These are phyloP conservation scores for Syzygium jambos DNA, from an alignment of 345 rosid genomes.

Conservation along the genomic window DNA sequence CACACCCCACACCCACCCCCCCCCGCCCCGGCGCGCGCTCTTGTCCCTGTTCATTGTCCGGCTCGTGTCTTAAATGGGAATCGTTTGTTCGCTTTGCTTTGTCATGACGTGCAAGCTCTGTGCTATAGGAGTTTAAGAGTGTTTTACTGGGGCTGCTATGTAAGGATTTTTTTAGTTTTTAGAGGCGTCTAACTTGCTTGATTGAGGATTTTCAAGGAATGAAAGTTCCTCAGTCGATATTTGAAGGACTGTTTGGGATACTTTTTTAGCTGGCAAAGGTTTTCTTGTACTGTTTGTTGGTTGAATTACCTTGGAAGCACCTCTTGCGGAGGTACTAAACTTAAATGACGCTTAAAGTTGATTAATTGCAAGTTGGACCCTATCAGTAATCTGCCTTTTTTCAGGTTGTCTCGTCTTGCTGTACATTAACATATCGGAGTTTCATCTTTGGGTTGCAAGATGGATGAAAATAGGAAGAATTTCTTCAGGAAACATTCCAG, in stretches of 20 bases:
- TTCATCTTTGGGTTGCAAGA: conserved; percentile 5
- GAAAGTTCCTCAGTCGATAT: not conserved
- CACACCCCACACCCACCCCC: too few relatives aligned
- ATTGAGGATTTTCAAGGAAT: not conserved
- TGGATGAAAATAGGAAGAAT: conserved; percentile 38
- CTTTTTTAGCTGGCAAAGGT: not conserved
- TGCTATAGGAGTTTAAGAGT: not conserved
- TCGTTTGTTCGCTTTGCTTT: not conserved
- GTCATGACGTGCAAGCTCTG: not conserved
- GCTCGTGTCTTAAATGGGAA: not conserved
- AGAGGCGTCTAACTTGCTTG: not conserved
- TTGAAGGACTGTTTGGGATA: not conserved
- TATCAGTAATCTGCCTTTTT: not conserved
- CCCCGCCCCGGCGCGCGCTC: not conserved
- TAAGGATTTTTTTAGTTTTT: not conserved
- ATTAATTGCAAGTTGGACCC: not conserved
- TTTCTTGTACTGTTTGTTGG: not conserved
- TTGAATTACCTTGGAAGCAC: not conserved
- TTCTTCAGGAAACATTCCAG: conserved; percentile 26
- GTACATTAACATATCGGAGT: not conserved
- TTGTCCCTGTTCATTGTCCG: not conserved
- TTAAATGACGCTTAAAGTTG: not conserved
- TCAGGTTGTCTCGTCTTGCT: not conserved
- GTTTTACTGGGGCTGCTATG: not conserved
- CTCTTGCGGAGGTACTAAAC: not conserved